phyloP scores from a whole-genome alignment of 331 rosid genomes.

The Arachis monticola region DNA sequence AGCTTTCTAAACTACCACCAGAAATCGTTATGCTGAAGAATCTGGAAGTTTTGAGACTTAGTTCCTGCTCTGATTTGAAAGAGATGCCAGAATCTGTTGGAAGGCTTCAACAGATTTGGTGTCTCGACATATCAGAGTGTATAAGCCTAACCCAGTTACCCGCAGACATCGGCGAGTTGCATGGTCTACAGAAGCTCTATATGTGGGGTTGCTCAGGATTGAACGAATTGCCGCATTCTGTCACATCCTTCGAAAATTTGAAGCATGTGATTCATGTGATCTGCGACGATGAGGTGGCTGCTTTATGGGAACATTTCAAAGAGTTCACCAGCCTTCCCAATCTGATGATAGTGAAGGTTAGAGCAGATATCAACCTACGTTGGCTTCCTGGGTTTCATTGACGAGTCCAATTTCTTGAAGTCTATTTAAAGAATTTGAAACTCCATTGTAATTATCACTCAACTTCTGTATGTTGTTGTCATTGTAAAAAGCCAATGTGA shows the following conservation, averaged over 20 bases:
- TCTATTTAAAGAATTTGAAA: not conserved
- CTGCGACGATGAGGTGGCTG: constrained; percentile 50
- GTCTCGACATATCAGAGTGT: constrained; percentile 51
- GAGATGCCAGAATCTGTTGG: constrained; percentile 38
- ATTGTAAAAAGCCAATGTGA: not conserved
- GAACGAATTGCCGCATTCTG: constrained; percentile 10
- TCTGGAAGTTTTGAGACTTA: constrained; percentile 46
- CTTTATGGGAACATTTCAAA: constrained; percentile 44
- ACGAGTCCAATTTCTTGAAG: not conserved
- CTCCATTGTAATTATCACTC: not conserved
- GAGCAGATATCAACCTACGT: constrained; percentile 37
- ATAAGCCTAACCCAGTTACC: constrained; percentile 42
- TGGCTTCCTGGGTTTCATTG: constrained; percentile 30
- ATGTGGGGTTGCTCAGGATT: constrained; percentile 41
- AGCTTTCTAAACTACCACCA: constrained; percentile 39
- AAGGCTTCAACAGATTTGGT: constrained; percentile 16
- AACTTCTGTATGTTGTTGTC: not conserved
- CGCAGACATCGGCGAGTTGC: constrained; percentile 35
- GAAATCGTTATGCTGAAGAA: constrained; percentile 38
- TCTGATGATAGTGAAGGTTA: constrained; percentile 6
- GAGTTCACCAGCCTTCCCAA: not conserved
- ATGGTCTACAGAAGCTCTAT: constrained; percentile 36
- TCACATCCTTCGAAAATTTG: constrained; percentile 31
- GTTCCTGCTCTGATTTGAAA: constrained; percentile 41
- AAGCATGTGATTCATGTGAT: constrained; percentile 13